Percentiles rank a stretch among this genome's conserved stretches.
These are phyloP conservation scores for Alliaria petiolata DNA, from an alignment of 345 rosid genomes.

Conservation along the genomic window DNA sequence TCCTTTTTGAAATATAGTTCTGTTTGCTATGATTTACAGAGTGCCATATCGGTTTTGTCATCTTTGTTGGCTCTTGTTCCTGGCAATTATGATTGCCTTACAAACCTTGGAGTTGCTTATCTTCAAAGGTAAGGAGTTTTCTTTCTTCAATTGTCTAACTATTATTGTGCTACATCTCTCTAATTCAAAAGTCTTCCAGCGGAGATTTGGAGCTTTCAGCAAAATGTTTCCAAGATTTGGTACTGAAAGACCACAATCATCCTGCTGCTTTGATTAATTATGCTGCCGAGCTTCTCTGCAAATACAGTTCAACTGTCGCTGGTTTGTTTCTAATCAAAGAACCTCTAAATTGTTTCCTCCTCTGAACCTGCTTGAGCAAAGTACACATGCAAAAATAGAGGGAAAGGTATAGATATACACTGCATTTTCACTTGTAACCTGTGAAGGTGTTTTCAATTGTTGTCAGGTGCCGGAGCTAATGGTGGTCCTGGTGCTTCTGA, in stretches of 20 bases:
- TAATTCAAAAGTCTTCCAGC: constrained; percentile 41
- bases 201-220: constrained; percentile 80
- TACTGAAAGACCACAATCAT: constrained; percentile 87
- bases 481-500: constrained; percentile 54
- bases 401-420: background rate
- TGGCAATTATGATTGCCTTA: constrained; percentile 83
- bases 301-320: constrained; percentile 69
- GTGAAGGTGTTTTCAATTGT: background rate
- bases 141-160: background rate
- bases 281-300: constrained; percentile 80
- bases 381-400: background rate
- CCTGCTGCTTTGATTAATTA: constrained; percentile 85
- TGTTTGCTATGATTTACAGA: constrained; percentile 39
- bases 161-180: constrained; percentile 1
- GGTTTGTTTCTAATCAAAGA: constrained; percentile 48
- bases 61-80: constrained; percentile 57
- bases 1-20: constrained; percentile 18
- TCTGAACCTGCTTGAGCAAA: constrained; percentile 4
- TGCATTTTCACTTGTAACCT: background rate
- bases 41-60: constrained; percentile 74
- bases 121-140: constrained; percentile 63
- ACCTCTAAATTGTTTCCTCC: constrained; percentile 8
- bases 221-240: constrained; percentile 82
- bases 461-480: constrained; percentile 82
- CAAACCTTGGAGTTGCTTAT: constrained; percentile 85